Conservation (phyloP, 495 filamentous ascomycete species). For the Baudoinia panamericana region DNA sequence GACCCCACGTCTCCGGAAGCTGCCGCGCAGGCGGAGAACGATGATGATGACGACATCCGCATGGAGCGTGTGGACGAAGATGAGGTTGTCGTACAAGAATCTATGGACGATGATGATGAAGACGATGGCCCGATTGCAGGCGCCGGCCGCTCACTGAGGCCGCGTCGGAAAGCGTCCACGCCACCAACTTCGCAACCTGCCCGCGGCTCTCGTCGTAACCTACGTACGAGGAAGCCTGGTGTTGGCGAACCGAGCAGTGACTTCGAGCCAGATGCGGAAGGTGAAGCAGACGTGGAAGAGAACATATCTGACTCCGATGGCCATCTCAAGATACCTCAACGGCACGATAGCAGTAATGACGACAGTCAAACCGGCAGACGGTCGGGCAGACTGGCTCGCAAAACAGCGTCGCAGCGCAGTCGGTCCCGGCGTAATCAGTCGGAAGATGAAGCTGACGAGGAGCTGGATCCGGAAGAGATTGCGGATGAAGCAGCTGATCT, state of each 20-base stretch:
- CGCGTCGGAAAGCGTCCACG: constrained; percentile 10
- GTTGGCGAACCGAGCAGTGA: constrained; percentile 60
- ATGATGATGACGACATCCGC: constrained; percentile 15
- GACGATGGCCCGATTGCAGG: constrained; percentile 21
- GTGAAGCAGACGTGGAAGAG: constrained; percentile 54
- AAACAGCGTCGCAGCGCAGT: constrained; percentile 37
- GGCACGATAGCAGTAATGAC: constrained; percentile 32
- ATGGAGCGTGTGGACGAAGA: constrained; percentile 33
- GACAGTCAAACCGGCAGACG: constrained; percentile 41
- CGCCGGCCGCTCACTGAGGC: constrained; percentile 7
- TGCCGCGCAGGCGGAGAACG: constrained; percentile 1
- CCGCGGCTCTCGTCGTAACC: background rate
- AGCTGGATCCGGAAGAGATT: constrained; percentile 32
- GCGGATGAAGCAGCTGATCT: constrained; percentile 54
- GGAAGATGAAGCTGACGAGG: constrained; percentile 31
- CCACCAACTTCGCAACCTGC: constrained; percentile 11
- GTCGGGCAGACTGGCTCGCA: constrained; percentile 37
- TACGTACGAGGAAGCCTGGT: constrained; percentile 12
- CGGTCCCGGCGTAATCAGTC: constrained; percentile 37
- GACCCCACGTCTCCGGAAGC: constrained; percentile 12
- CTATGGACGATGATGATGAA: constrained; percentile 28
- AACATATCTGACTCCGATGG: constrained; percentile 39
- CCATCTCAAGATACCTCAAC: constrained; percentile 28
- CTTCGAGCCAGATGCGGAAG: constrained; percentile 51
- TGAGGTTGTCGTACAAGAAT: constrained; percentile 31